Base-by-base conservation (phyloP, 2,329 filamentous ascomycete genomes). In the Zymoseptoria pseudotritici region DNA sequence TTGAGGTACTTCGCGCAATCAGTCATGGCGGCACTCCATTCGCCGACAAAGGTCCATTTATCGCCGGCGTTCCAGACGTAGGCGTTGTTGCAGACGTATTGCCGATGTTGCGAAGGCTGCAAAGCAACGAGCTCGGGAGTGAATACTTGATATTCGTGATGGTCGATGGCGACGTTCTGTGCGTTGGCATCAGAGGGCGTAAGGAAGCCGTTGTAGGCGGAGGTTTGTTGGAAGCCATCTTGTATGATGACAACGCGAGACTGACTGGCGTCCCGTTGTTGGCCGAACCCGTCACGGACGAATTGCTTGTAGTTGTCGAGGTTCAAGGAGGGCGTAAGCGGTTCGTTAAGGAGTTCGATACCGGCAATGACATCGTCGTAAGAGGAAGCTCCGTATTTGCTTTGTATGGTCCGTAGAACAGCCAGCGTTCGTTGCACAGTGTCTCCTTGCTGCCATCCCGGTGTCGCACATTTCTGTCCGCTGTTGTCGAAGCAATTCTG, bases 111-210 rank as follows among this genome's bases (percentile, higher is more conserved):
- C 64, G 76, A 74, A 3, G 79, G 78, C 42, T 76, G 72, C 70
- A 82, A 72, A 21, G 77, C 76, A 29, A 86, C 74, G 26, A 82
- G 74, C 0, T 73, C 75, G 22, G 78, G 72, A 61, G 76, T 78
- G 73, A 88, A 88, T 60, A 85, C 78, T 69, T 88, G 82, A 70
- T 89, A 89, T 69, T 88, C 84, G 70, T 89, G 86, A 60, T 86
- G 84, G 68, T 89, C 86, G 63, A 89, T 73, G 53, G 82, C 80
- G 50, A 87, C 80, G 53, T 82, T 81, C 52, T 80, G 75, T 2
- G 79, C 75, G 64, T 78, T 76, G 63, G 78, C 74, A 67, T 82
- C 79, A 0, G 74, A 76, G 1, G 76, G 75, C 2, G 77, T 82
- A 66, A 87, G 77, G 71, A 83, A 84, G 4, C 79, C 82, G 66